Evolutionary conservation across 345 rosid genomes (phyloP).

Genomic region (Citrus medica): DNA sequence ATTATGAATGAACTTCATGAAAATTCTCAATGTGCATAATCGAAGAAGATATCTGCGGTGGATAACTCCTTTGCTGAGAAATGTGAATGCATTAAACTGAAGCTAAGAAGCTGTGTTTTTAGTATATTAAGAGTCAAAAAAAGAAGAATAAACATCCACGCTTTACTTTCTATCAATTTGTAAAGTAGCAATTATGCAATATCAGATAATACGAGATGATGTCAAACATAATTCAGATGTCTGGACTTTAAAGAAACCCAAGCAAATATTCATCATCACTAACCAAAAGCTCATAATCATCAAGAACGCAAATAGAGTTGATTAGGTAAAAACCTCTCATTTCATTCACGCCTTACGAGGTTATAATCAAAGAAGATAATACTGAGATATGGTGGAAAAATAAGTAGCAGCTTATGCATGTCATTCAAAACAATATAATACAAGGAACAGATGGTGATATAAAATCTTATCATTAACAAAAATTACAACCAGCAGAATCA

Average conservation of each 20-base stretch:
- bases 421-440: slow-evolving; percentile 19
- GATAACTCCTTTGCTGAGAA: background rate
- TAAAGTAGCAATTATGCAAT: background rate
- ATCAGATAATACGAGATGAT: background rate
- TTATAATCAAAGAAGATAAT: background rate
- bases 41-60: background rate
- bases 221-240: background rate
- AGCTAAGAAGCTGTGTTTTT: background rate
- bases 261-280: background rate
- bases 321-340: background rate
- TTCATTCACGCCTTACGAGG: background rate
- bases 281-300: background rate
- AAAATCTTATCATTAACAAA: slow-evolving; percentile 27
- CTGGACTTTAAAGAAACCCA: background rate
- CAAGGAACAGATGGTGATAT: slow-evolving; percentile 18
- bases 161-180: background rate
- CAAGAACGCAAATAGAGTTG: background rate
- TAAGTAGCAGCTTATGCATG: slow-evolving; percentile 1
- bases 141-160: background rate
- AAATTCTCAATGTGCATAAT: background rate
- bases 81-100: background rate
- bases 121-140: background rate
- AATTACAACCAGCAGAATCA: slow-evolving; percentile 39
- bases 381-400: background rate
- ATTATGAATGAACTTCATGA: too few relatives aligned